Conservation (phyloP, 257 asterid species). For the Ballota nigra region DNA sequence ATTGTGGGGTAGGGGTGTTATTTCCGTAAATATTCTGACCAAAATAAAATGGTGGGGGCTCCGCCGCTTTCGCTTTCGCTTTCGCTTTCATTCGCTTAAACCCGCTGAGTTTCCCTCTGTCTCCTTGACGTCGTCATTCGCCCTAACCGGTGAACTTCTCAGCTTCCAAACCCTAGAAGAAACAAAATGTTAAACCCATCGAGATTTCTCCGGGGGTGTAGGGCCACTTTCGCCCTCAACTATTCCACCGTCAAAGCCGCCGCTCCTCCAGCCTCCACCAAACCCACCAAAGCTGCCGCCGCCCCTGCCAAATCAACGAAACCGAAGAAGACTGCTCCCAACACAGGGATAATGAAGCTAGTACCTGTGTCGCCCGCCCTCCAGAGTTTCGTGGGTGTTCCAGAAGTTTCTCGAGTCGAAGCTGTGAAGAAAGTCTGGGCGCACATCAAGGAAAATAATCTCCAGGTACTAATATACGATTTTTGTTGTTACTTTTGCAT, state of each 20-base stretch:
- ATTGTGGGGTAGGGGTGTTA: neutral
- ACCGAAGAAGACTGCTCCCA: constrained; percentile 19
- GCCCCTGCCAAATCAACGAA: constrained; percentile 27
- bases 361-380: constrained; percentile 47
- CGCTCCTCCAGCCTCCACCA: constrained; percentile 27
- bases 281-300: constrained; percentile 25
- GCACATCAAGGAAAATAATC: constrained; percentile 53
- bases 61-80: neutral
- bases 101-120: neutral
- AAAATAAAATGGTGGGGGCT: neutral
- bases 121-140: constrained; percentile 17
- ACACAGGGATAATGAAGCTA: constrained; percentile 32
- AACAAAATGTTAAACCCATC: constrained; percentile 34
- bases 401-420: constrained; percentile 45
- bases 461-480: constrained; percentile 37
- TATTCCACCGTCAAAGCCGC: constrained; percentile 30
- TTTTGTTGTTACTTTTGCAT: neutral
- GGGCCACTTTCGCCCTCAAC: constrained; percentile 40
- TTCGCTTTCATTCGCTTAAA: neutral
- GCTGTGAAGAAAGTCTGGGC: constrained; percentile 67
- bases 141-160: constrained; percentile 1
- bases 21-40: neutral
- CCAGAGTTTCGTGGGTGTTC: constrained; percentile 46
- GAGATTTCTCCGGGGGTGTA: constrained; percentile 34
- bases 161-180: constrained; percentile 5